phyloP scores from a whole-genome alignment of 2,329 filamentous ascomycete species.

The Clonostachys sp. region DNA sequence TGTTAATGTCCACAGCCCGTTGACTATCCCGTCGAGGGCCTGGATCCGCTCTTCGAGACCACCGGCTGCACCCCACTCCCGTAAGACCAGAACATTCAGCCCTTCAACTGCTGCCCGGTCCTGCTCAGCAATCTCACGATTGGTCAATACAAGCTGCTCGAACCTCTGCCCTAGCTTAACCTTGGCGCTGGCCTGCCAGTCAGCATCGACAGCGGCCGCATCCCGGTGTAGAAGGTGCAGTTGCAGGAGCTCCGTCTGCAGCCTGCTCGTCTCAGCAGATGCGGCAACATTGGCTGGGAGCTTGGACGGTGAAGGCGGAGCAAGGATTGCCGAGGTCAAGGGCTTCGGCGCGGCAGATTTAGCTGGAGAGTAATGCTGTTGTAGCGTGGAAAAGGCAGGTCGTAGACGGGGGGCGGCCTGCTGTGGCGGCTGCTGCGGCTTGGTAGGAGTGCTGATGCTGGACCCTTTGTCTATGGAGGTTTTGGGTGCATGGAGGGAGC shows the following conservation, averaged over 20 bases:
- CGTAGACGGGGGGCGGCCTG: constrained; percentile 29
- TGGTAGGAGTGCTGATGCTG: constrained; percentile 2
- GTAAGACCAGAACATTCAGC: constrained; percentile 46
- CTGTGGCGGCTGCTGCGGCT: constrained; percentile 3
- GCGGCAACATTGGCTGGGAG: constrained; percentile 55
- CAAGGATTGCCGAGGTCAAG: constrained; percentile 51
- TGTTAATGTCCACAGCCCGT: constrained; percentile 52
- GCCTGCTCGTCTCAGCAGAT: constrained; percentile 50
- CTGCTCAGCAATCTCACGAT: constrained; percentile 21
- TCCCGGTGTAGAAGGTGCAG: constrained; percentile 59
- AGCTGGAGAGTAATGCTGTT: constrained; percentile 64
- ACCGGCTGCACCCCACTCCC: constrained; percentile 38
- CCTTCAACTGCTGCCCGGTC: constrained; percentile 41
- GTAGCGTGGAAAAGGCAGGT: constrained; percentile 56
- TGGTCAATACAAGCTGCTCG: constrained; percentile 23
- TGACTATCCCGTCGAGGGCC: constrained; percentile 49
- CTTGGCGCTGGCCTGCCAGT: constrained; percentile 55
- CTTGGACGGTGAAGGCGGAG: constrained; percentile 57
- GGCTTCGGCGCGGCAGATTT: constrained; percentile 59
- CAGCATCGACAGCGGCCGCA: constrained; percentile 31
- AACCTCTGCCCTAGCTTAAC: constrained; percentile 41
- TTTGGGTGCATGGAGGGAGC: not conserved
- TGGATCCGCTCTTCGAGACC: constrained; percentile 53
- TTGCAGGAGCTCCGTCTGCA: constrained; percentile 63
- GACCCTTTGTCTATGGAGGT: not conserved